Base-by-base conservation (phyloP, 192 early-diverging fungal species). In the Spizellomyces punctatus region DNA sequence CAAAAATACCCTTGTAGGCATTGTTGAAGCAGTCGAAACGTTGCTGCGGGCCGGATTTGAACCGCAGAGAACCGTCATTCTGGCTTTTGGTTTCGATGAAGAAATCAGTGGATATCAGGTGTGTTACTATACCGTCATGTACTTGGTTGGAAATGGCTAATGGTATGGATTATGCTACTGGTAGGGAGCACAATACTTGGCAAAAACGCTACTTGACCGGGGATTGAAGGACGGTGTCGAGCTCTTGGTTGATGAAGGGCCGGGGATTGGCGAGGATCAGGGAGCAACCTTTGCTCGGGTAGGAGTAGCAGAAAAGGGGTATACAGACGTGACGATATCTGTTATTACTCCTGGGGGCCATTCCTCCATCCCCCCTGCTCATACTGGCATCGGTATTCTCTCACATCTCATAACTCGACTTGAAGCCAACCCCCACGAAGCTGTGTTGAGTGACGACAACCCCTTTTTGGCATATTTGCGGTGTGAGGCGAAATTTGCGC, bases 81-180 rank as follows among this genome's bases (percentile, higher is more conserved):
- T 82, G 2, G 78, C 70, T 1, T 82, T 79, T 55, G 81, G 81
- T 6, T 71, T 65, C 55, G 81, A 82, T 70, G 81, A 82, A 49
- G 81, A 82, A 62, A 78, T 78, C 48, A 60, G 60, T 45, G 78
- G 81, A 10, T 46, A 77, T 43, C 58, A 77, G 10, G 67, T 50
- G 14, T 19, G 8, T 60, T 46, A 36, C 36, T 10, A 56, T 56
- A 56, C 22, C n/a, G 5, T 22, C 41, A 36, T 36, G 16, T 62
- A 62, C 4, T 42, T 27, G 27, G 3, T 36, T 36, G 60, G 17
- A 62, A 16, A 62, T 21, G 10, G 16, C 60, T 2, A 61, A 61
- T 61, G 59, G 59, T 6, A 0, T 68, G 0, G 54, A 56, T 36
- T 3, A 36, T 36, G 27, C 27, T 36, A 7, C 16, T 4, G 46